A percentile compares a stretch with the other conserved stretches of the same genome.
These are phyloP conservation scores for Elymus sibiricus DNA, from an alignment of 176 grass and related monocot species.

Conservation along the genomic window DNA sequence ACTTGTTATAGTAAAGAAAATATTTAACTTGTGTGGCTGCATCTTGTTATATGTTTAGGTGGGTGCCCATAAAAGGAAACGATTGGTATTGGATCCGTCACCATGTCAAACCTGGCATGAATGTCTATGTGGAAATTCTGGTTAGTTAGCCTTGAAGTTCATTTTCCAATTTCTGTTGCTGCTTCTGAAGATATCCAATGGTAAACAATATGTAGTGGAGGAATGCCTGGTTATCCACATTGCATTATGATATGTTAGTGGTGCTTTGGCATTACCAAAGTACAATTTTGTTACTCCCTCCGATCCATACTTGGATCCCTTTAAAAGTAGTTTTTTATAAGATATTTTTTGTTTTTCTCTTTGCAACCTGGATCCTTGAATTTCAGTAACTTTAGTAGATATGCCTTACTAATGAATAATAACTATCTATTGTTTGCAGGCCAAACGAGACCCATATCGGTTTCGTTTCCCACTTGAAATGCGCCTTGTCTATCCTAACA, in stretches of 20 bases:
- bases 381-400: neutral
- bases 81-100: slow-evolving; percentile 99
- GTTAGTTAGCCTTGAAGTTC: slow-evolving; percentile 45
- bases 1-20: neutral
- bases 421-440: slow-evolving; percentile 50
- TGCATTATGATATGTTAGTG: neutral
- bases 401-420: neutral
- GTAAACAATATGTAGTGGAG: neutral
- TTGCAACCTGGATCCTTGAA: neutral
- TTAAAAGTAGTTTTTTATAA: neutral
- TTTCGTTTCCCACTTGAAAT: slow-evolving; percentile 96
- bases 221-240: neutral
- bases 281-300: neutral
- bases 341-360: neutral
- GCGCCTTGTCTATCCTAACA: slow-evolving; percentile 87
- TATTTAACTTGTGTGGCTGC: neutral
- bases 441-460: slow-evolving; percentile 86
- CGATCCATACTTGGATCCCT: too few species aligned
- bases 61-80: slow-evolving; percentile 96
- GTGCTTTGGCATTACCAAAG: slow-evolving; percentile 5
- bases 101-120: slow-evolving; percentile 95
- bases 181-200: neutral
- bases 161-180: neutral
- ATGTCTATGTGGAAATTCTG: slow-evolving; percentile 83
- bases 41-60: slow-evolving; percentile 48